Base-by-base conservation (phyloP, 768 basidiomycete genomes). In the Calocera viscosa region DNA sequence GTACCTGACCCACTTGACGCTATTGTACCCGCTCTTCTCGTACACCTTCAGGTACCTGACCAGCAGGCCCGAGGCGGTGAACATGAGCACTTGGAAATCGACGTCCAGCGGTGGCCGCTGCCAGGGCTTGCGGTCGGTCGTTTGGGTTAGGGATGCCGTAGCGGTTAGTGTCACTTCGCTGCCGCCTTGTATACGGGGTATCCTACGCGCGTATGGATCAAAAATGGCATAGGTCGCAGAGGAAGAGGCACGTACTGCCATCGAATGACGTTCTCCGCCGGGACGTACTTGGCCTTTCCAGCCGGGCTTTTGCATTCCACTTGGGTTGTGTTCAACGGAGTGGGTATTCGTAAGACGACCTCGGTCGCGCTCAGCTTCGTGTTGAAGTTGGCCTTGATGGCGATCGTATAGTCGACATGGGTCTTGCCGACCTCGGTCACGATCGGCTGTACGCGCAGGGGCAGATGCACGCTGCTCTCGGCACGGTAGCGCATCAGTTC, bases 1-100 rank as follows among this genome's bases (percentile, higher is more conserved):
- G 74, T 95, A 96, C 65, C 94, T 80, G 41, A 95, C 94, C 94
- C 94, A 95, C 76, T 95, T 95, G 68, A 96, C 86, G 71, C 91
- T 94, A 70, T 93, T 86, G 74, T 98, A 98, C 70, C 86, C 91
- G 75, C 83, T 85, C 82, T 92, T 96, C 80, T 98, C 96, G 71
- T 97, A 98, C 19, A 99, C 95, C 76, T 97, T 98, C 73, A 99
- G 78, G 82, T 97, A 99, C 65, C 95, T 84, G 47, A 99, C 96
- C 64, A 95, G 89, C 72, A 99, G 76, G 1, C 96, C 96, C 12
- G 95, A 97, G 12, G 96, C 83, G 0, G 96, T 98, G 77, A 98
- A 92, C 96, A 99, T 99, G 71, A 99, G 82, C 67, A 99, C 96
- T 78, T 94, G 93, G 78, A 99, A 99, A 76, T 99, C 96, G 69